These are phyloP conservation scores for Bullera alba DNA, from an alignment of 768 basidiomycete genomes.

Conservation along the genomic window DNA sequence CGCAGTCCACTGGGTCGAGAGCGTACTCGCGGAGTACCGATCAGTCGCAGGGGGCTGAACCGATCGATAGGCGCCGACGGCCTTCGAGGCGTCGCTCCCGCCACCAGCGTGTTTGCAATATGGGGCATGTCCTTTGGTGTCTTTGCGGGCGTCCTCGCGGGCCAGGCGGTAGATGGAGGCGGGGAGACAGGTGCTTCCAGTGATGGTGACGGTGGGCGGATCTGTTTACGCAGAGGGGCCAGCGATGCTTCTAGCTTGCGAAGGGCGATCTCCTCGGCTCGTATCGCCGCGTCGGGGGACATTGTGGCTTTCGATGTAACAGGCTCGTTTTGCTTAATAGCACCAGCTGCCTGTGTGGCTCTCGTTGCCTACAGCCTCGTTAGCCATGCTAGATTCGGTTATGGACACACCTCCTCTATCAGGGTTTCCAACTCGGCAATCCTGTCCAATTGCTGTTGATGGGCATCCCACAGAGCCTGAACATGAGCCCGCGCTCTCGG, in stretches of 20 bases:
- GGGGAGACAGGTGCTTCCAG: too few relatives aligned
- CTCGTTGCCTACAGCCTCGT: not conserved
- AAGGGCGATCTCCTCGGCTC: slow-evolving; percentile 38
- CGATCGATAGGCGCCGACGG: slow-evolving; percentile 7
- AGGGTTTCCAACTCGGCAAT: slow-evolving; percentile 32
- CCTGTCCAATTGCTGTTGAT: slow-evolving; percentile 24
- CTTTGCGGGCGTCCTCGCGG: slow-evolving; percentile 7
- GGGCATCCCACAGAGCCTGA: slow-evolving; percentile 26
- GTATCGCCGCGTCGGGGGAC: slow-evolving; percentile 35
- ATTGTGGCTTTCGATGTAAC: slow-evolving; percentile 10
- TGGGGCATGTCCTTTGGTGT: slow-evolving; percentile 15
- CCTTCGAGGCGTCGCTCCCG: slow-evolving; percentile 26
- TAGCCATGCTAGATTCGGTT: not conserved
- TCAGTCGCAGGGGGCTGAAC: slow-evolving; percentile 21
- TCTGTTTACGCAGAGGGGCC: slow-evolving; percentile 12
- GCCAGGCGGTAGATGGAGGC: not conserved
- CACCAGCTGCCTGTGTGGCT: not conserved
- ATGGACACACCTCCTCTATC: slow-evolving; percentile 27
- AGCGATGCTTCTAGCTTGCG: slow-evolving; percentile 31
- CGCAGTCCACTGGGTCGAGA: slow-evolving; percentile 10
- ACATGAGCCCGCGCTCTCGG: slow-evolving; percentile 42
- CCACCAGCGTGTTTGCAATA: slow-evolving; percentile 29
- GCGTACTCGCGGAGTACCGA: slow-evolving; percentile 18
- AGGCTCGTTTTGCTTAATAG: not conserved
- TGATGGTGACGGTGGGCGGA: slow-evolving; percentile 1